phyloP scores from a whole-genome alignment of 2,329 filamentous ascomycete genomes.

The Neonectria faginata region DNA sequence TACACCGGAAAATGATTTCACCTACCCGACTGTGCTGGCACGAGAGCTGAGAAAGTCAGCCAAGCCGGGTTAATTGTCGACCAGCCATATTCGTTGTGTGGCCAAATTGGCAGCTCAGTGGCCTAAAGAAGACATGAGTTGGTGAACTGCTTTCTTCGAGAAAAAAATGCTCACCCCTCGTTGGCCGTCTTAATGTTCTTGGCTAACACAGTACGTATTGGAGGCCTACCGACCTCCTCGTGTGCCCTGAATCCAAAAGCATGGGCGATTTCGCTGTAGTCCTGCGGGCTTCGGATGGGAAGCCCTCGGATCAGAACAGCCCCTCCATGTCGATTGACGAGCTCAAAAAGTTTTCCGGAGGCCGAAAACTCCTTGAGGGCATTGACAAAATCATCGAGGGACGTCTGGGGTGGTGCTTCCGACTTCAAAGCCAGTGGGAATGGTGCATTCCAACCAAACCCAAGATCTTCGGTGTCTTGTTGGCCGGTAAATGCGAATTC shows the following conservation, averaged over 20 bases:
- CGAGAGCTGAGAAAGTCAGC: constrained; percentile 49
- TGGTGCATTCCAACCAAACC: constrained; percentile 35
- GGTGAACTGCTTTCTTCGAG: not conserved
- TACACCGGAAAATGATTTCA: not conserved
- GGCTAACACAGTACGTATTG: constrained; percentile 48
- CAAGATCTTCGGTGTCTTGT: constrained; percentile 37
- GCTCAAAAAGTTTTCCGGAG: constrained; percentile 44
- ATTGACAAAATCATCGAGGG: not conserved
- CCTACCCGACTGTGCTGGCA: constrained; percentile 33
- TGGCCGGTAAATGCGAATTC: constrained; percentile 40
- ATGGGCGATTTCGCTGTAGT: constrained; percentile 51
- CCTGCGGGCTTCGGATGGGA: constrained; percentile 46
- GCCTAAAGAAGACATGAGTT: constrained; percentile 23
- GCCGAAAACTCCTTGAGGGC: constrained; percentile 4
- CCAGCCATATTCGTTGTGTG: constrained; percentile 54
- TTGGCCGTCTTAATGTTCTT: constrained; percentile 53
- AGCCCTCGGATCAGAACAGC: constrained; percentile 50
- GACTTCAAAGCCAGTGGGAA: constrained; percentile 42
- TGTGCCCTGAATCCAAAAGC: constrained; percentile 51
- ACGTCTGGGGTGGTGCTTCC: constrained; percentile 22
- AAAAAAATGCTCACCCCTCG: constrained; percentile 43
- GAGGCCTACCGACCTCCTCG: constrained; percentile 51
- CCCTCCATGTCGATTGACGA: constrained; percentile 48
- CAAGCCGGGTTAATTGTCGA: constrained; percentile 53
- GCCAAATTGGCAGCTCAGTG: constrained; percentile 55